Percentiles rank a stretch among this genome's conserved stretches.
Conservation (phyloP, 768 basidiomycete genomes). For the Kwoniella sp. region DNA sequence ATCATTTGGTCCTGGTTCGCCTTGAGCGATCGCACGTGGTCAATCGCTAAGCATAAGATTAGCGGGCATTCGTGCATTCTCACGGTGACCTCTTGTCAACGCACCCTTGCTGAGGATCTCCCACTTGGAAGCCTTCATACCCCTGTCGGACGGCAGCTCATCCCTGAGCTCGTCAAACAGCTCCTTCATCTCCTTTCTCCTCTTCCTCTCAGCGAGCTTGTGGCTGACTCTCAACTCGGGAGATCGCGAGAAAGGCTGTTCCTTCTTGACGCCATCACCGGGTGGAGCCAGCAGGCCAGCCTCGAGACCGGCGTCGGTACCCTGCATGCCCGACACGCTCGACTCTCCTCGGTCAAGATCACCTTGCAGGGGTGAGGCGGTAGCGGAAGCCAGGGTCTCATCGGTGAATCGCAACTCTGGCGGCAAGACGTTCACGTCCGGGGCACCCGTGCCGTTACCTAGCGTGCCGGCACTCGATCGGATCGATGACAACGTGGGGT, state of each 20-base stretch:
- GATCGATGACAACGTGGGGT: constrained; percentile 30
- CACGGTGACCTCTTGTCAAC: constrained; percentile 31
- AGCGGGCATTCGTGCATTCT: background rate
- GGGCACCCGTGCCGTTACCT: background rate
- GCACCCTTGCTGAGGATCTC: constrained; percentile 94
- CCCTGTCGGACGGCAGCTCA: constrained; percentile 82
- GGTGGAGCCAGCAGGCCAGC: constrained; percentile 15
- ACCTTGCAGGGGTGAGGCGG: constrained; percentile 13
- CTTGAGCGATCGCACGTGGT: constrained; percentile 77
- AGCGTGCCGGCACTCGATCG: constrained; percentile 16
- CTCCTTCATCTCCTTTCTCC: constrained; percentile 99
- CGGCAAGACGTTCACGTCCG: background rate
- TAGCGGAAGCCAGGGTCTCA: constrained; percentile 22
- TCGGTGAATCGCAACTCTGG: constrained; percentile 23
- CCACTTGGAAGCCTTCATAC: constrained; percentile 98
- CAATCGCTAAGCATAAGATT: constrained; percentile 60
- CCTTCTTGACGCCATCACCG: constrained; percentile 50
- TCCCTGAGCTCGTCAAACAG: constrained; percentile 94
- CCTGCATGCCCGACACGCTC: background rate
- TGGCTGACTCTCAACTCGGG: constrained; percentile 93
- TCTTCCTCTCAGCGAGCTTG: constrained; percentile 93
- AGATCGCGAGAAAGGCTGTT: constrained; percentile 83
- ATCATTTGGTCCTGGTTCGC: constrained; percentile 69
- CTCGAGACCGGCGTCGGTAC: background rate
- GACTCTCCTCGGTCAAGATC: background rate